Evolutionary conservation across 352 stramenopile species (phyloP).

Genomic region (Pythium biforme): DNA sequence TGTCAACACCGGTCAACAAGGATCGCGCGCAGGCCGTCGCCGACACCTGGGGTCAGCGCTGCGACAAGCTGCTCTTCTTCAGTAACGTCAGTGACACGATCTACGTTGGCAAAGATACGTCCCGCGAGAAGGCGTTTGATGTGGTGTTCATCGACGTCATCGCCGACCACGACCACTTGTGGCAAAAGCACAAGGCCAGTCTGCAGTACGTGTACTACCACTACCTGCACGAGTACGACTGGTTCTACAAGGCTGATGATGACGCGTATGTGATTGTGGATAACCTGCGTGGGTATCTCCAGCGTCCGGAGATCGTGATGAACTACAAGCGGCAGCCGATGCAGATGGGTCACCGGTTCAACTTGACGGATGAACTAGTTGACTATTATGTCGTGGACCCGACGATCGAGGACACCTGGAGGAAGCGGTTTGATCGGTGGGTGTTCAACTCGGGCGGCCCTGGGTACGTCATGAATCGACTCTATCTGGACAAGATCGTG

Average conservation of each 20-base stretch:
- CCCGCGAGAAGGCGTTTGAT: conserved; percentile 31
- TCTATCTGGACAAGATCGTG: conserved; percentile 74
- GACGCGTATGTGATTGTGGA: conserved; percentile 83
- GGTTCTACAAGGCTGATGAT: conserved; percentile 87
- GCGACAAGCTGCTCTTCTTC: conserved; percentile 80
- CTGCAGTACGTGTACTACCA: conserved; percentile 65
- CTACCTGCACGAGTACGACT: conserved; percentile 80
- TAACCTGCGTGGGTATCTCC: conserved; percentile 67
- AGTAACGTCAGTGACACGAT: conserved; percentile 66
- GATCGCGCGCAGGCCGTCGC: conserved; percentile 57
- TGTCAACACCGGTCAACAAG: conserved; percentile 74
- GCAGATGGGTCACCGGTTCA: conserved; percentile 81
- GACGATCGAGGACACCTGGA: conserved; percentile 51
- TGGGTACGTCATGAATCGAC: conserved; percentile 74
- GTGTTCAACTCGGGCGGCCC: conserved; percentile 82
- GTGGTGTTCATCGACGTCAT: conserved; percentile 70
- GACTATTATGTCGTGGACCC: conserved; percentile 81
- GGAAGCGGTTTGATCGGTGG: conserved; percentile 58
- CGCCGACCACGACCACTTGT: conserved; percentile 79
- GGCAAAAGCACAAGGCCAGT: conserved; percentile 81
- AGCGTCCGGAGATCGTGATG: conserved; percentile 62
- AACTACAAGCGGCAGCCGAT: conserved; percentile 53
- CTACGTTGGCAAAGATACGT: conserved; percentile 31
- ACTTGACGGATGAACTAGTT: conserved; percentile 63
- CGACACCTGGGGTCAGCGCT: conserved; percentile 79